These are phyloP conservation scores for Talaromyces sp. DNA, from an alignment of 2,329 filamentous ascomycete species.

Conservation along the genomic window DNA sequence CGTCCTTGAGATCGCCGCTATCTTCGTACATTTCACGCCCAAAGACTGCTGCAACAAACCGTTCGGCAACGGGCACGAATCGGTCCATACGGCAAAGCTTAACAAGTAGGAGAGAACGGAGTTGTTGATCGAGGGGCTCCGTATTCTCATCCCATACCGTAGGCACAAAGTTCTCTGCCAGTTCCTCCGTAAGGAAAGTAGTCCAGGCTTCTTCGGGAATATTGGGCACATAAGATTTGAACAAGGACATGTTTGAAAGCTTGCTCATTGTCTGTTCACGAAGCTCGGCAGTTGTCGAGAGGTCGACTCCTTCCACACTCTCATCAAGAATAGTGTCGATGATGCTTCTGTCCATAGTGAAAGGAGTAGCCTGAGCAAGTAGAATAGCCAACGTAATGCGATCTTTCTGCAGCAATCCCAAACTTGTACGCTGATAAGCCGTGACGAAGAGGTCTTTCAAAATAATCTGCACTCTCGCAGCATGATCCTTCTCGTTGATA, in stretches of 20 bases:
- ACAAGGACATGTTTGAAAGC: conserved; percentile 66
- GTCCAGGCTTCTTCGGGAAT: conserved; percentile 69
- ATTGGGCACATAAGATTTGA: conserved; percentile 70
- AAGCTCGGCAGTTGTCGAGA: conserved; percentile 66
- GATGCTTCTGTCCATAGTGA: conserved; percentile 86
- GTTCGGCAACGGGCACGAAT: conserved; percentile 87
- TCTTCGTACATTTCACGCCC: conserved; percentile 78
- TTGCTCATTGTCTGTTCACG: conserved; percentile 68
- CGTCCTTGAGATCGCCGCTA: conserved; percentile 79
- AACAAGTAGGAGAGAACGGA: conserved; percentile 82
- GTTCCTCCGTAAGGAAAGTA: conserved; percentile 77
- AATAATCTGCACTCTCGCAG: conserved; percentile 81
- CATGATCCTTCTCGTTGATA: conserved; percentile 68
- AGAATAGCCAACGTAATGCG: conserved; percentile 92
- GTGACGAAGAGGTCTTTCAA: conserved; percentile 88
- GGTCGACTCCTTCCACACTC: conserved; percentile 70
- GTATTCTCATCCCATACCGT: conserved; percentile 66
- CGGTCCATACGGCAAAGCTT: conserved; percentile 95
- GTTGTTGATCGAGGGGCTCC: conserved; percentile 68
- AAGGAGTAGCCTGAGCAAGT: conserved; percentile 91
- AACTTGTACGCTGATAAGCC: conserved; percentile 87
- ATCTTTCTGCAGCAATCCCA: conserved; percentile 90
- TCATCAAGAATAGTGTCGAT: conserved; percentile 85
- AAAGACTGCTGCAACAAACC: conserved; percentile 85
- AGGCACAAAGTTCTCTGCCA: conserved; percentile 82